Percentiles rank a stretch among this genome's conserved stretches.
These are phyloP conservation scores for Singerocomus inundabilis DNA, from an alignment of 1,284 basidiomycete species.

Conservation along the genomic window DNA sequence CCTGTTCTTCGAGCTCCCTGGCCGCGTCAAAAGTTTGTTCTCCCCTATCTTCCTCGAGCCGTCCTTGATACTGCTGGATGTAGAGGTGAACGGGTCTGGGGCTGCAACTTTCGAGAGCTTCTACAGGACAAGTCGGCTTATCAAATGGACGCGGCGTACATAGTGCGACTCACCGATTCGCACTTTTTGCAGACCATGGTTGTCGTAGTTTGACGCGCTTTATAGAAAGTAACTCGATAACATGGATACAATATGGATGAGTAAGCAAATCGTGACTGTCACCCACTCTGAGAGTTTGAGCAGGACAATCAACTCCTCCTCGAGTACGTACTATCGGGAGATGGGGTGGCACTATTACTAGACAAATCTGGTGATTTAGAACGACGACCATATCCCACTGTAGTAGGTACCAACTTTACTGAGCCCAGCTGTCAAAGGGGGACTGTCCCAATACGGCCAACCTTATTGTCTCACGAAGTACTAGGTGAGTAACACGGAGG, in stretches of 20 bases:
- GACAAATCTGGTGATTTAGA: not conserved
- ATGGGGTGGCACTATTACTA: not conserved
- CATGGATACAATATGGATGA: conserved; percentile 16
- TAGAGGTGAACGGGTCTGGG: conserved; percentile 75
- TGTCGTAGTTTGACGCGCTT: conserved; percentile 9
- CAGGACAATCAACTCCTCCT: not conserved
- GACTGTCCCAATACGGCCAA: conserved; percentile 22
- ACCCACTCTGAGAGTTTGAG: not conserved
- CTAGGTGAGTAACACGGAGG: conserved; percentile 23
- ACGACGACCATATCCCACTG: not conserved
- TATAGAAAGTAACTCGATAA: conserved; percentile 6
- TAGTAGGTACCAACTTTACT: conserved; percentile 7
- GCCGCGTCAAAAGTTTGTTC: conserved; percentile 74
- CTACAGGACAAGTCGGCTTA: conserved; percentile 37
- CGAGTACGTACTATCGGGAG: not conserved
- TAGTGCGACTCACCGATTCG: conserved; percentile 51
- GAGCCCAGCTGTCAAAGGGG: conserved; percentile 1
- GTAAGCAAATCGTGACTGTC: conserved; percentile 10
- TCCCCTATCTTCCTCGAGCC: conserved; percentile 78
- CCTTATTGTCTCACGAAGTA: conserved; percentile 29
- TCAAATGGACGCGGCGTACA: conserved; percentile 4
- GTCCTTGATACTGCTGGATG: conserved; percentile 70
- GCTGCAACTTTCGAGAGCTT: conserved; percentile 82
- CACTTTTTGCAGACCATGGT: conserved; percentile 76
- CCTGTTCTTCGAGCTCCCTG: conserved; percentile 64